Evolutionary conservation across 2,329 filamentous ascomycete species (phyloP).

Genomic region (Paecilomyces sp.): DNA sequence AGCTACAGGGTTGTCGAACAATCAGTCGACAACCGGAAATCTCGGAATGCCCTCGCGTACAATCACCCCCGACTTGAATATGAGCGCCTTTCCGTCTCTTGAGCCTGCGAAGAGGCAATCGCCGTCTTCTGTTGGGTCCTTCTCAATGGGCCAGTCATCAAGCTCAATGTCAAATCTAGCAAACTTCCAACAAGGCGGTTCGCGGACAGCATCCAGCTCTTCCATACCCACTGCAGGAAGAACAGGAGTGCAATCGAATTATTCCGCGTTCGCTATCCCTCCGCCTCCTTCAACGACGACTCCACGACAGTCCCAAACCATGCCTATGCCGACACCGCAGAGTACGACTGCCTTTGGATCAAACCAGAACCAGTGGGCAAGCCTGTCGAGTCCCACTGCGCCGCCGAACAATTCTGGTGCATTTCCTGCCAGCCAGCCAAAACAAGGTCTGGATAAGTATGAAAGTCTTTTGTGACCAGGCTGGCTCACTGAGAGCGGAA

Average conservation of each 20-base stretch:
- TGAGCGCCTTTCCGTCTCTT: conserved; percentile 42
- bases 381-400: conserved; percentile 11
- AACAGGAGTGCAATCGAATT: conserved; percentile 18
- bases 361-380: conserved; percentile 10
- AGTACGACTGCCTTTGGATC: conserved; percentile 13
- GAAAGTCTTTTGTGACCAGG: conserved; percentile 45
- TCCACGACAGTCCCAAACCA: conserved; percentile 5
- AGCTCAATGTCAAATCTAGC: conserved; percentile 9
- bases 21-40: conserved; percentile 7
- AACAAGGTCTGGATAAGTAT: conserved; percentile 47
- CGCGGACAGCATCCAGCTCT: neutral
- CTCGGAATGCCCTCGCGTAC: conserved; percentile 32
- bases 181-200: neutral
- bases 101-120: conserved; percentile 30
- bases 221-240: conserved; percentile 15
- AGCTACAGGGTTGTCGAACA: conserved; percentile 12
- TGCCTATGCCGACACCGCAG: conserved; percentile 8
- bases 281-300: conserved; percentile 27
- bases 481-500: neutral
- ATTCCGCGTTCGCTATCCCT: conserved; percentile 34
- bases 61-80: conserved; percentile 46
- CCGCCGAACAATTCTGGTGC: conserved; percentile 16
- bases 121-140: conserved; percentile 17
- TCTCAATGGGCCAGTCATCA: conserved; percentile 22
- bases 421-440: conserved; percentile 20